Conservation (phyloP, 2,329 filamentous ascomycete species). For the Davidsoniella virescens region DNA sequence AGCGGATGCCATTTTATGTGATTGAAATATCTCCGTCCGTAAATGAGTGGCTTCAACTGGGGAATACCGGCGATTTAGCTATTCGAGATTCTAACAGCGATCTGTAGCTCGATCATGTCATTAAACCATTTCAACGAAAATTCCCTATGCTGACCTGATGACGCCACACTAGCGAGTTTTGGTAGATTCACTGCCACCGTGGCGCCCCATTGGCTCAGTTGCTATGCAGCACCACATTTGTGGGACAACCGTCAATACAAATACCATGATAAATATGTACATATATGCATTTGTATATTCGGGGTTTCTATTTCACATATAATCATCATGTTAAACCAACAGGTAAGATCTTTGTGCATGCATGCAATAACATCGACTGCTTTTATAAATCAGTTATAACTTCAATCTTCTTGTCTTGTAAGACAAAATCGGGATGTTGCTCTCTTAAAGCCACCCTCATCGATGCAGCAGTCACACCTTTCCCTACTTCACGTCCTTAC, state of each 20-base stretch:
- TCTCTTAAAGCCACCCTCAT: too few species aligned
- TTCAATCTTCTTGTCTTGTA: too few species aligned
- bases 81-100: neutral
- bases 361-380: too few species aligned
- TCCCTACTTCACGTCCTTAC: too few species aligned
- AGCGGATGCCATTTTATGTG: slow-evolving; percentile 24
- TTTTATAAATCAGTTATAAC: too few species aligned
- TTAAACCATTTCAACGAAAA: neutral
- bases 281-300: too few species aligned
- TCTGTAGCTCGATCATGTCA: neutral
- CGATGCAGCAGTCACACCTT: too few species aligned
- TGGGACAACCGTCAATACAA: neutral
- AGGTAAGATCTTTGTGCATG: too few species aligned
- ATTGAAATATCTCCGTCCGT: neutral
- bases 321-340: too few species aligned
- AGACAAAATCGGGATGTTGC: too few species aligned
- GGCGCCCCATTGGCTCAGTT: neutral
- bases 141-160: neutral
- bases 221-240: neutral
- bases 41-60: neutral
- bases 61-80: neutral
- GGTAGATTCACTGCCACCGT: neutral
- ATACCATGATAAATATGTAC: neutral
- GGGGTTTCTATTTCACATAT: too few species aligned
- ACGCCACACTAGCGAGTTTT: slow-evolving; percentile 4